A percentile compares a stretch with the other conserved stretches of the same genome.
Evolutionary conservation across 2,329 filamentous ascomycete genomes (phyloP).

Genomic region (Penicillium sclerotiorum): DNA sequence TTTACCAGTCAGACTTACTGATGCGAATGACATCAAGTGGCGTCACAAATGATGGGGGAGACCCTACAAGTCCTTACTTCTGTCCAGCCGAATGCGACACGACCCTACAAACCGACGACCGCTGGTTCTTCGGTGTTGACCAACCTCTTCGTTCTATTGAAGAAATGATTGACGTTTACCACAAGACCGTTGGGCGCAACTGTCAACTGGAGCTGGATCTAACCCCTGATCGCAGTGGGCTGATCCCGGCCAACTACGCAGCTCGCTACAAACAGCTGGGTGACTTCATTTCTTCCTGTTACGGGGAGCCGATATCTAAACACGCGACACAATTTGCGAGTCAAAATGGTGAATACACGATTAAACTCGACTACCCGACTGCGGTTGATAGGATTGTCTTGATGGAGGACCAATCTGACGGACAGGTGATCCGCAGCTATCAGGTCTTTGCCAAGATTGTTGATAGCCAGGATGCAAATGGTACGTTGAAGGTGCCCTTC

Average conservation of each 20-base stretch:
- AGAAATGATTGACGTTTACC: constrained; percentile 12
- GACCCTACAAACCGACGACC: constrained; percentile 11
- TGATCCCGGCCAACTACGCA: constrained; percentile 9
- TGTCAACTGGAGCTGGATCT: constrained; percentile 8
- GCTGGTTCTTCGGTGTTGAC: constrained; percentile 13
- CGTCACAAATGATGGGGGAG: constrained; percentile 13
- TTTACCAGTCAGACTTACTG: neutral
- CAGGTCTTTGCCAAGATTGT: constrained; percentile 7
- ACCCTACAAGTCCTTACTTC: constrained; percentile 11
- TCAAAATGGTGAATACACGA: constrained; percentile 4
- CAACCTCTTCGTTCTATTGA: constrained; percentile 10
- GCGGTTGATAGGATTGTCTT: constrained; percentile 8
- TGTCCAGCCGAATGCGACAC: constrained; percentile 15
- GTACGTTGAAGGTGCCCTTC: constrained; percentile 3
- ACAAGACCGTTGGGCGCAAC: constrained; percentile 8
- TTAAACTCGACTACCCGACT: constrained; percentile 9
- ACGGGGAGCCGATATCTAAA: neutral
- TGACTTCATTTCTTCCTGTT: constrained; percentile 9
- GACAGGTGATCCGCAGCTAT: constrained; percentile 8
- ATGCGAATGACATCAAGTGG: no score
- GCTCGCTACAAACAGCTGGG: constrained; percentile 9
- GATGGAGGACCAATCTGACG: constrained; percentile 10
- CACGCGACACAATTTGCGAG: constrained; percentile 1
- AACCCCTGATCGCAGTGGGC: constrained; percentile 8
- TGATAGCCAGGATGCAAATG: constrained; percentile 9